phyloP scores from a whole-genome alignment of 2,329 filamentous ascomycete genomes.

The Colletotrichum lupini region DNA sequence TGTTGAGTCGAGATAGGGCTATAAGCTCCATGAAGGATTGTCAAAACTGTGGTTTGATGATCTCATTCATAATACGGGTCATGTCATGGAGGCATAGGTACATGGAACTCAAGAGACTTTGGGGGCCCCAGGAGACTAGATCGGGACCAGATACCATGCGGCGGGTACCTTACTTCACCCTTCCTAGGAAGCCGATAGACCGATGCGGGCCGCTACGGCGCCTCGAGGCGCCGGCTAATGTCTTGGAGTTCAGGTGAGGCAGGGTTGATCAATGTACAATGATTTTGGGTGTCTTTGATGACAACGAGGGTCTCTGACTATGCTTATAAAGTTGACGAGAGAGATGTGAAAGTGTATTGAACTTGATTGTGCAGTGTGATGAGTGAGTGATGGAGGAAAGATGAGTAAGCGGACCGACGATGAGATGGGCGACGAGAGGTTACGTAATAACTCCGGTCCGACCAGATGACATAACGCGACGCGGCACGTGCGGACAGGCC shows the following conservation, averaged over 20 bases:
- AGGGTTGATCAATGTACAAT: background rate
- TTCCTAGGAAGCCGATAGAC: background rate
- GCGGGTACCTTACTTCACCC: background rate
- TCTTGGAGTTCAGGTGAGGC: slow-evolving; percentile 15
- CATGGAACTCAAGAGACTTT: background rate
- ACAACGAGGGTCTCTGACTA: background rate
- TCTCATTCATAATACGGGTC: background rate
- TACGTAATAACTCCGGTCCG: background rate
- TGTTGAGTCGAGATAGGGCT: background rate
- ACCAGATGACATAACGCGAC: slow-evolving; percentile 1
- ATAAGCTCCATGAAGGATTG: background rate
- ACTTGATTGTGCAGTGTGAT: background rate
- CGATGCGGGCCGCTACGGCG: slow-evolving; percentile 16
- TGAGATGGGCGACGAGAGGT: background rate
- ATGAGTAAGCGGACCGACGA: background rate
- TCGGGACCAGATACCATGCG: background rate
- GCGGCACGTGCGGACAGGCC: slow-evolving; percentile 13
- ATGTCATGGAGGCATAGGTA: background rate
- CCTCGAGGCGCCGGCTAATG: slow-evolving; percentile 5
- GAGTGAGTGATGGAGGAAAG: background rate
- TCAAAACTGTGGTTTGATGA: background rate
- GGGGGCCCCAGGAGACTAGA: background rate
- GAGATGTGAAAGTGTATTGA: background rate
- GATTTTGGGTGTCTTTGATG: background rate
- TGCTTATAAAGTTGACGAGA: background rate